phyloP scores from a whole-genome alignment of 2,329 filamentous ascomycete genomes.

The Fusarium azukiicola region DNA sequence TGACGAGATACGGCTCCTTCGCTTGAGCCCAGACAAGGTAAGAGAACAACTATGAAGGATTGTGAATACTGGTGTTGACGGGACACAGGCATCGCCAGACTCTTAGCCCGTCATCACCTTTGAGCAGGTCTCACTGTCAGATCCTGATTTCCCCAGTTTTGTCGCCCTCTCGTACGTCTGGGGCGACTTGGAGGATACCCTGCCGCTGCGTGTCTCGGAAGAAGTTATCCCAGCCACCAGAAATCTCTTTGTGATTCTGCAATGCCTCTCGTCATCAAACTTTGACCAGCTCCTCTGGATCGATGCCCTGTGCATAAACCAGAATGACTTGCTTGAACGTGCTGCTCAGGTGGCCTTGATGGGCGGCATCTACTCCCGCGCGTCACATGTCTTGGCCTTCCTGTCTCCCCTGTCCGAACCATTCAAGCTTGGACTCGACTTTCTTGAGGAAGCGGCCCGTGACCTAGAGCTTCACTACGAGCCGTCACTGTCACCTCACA shows the following conservation, averaged over 20 bases:
- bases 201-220: not conserved
- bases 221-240: constrained; percentile 19
- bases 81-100: not conserved
- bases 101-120: not conserved
- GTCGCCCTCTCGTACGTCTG: constrained; percentile 32
- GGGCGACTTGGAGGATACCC: constrained; percentile 16
- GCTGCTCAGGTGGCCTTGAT: constrained; percentile 29
- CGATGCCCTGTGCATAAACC: constrained; percentile 35
- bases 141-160: constrained; percentile 14
- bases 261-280: not conserved
- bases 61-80: not conserved
- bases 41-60: not conserved
- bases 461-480: constrained; percentile 33
- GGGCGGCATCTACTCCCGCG: constrained; percentile 32
- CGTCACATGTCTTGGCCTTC: constrained; percentile 31
- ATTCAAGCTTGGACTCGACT: constrained; percentile 13
- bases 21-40: not conserved
- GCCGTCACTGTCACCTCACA: constrained; percentile 13
- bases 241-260: constrained; percentile 20
- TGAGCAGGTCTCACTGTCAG: constrained; percentile 1
- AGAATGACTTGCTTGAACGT: constrained; percentile 27
- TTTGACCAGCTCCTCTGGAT: constrained; percentile 21
- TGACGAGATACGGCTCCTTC: constrained; percentile 10
- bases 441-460: constrained; percentile 15
- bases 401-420: constrained; percentile 18